A percentile compares a stretch with the other conserved stretches of the same genome.
phyloP scores from a whole-genome alignment of 805 yeast species.

The Saccharomycopsis microspora region DNA sequence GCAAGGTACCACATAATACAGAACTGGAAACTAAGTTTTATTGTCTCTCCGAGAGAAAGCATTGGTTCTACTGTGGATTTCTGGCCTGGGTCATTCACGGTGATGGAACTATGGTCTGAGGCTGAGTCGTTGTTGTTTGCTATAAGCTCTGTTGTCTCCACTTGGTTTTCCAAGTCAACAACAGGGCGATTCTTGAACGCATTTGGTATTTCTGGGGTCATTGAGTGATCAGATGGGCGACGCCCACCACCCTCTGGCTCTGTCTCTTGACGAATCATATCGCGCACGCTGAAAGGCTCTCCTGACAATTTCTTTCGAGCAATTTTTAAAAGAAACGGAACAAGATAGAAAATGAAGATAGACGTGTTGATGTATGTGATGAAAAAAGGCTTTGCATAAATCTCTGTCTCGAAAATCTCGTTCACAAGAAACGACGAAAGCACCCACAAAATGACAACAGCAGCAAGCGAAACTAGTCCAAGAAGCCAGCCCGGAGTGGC shows the following conservation, averaged over 20 bases:
- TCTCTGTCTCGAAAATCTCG: conserved; percentile 54
- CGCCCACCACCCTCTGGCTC: background rate
- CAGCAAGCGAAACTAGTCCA: conserved; percentile 60
- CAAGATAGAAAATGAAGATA: conserved; percentile 65
- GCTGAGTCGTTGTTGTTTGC: conserved; percentile 1
- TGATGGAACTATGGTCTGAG: conserved; percentile 3
- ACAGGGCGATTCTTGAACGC: background rate
- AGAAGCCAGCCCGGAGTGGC: conserved; percentile 48
- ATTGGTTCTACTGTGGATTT: conserved; percentile 16
- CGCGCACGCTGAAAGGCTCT: background rate
- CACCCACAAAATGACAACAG: conserved; percentile 87
- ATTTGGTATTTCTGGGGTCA: background rate
- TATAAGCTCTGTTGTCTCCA: conserved; percentile 10
- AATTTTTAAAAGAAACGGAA: conserved; percentile 36
- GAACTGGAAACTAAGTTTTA: conserved; percentile 66
- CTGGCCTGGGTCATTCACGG: background rate
- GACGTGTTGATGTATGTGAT: conserved; percentile 89
- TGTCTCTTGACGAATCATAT: background rate
- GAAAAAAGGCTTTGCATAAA: conserved; percentile 80
- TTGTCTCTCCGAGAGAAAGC: conserved; percentile 49
- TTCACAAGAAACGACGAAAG: conserved; percentile 78
- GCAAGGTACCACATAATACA: conserved; percentile 86
- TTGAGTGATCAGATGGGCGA: background rate
- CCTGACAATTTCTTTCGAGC: conserved; percentile 13
- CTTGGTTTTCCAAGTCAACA: conserved; percentile 8